A percentile compares a stretch with the other conserved stretches of the same genome.
These are phyloP conservation scores for Kwoniella dejecticola DNA, from an alignment of 768 basidiomycete genomes.

Conservation along the genomic window DNA sequence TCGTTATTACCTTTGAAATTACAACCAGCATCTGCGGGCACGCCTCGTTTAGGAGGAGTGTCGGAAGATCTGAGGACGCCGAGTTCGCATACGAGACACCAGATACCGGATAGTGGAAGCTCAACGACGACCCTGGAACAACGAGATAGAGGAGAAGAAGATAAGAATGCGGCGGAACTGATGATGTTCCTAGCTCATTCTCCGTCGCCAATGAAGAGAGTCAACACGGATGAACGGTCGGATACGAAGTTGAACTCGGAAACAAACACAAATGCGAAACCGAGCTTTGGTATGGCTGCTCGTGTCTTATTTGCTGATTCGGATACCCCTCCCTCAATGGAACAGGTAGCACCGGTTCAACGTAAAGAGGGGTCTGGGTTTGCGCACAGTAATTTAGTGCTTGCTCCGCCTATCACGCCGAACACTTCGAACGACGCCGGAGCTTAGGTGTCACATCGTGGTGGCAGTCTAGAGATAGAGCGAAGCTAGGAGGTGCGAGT, in stretches of 20 bases:
- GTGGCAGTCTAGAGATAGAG: too few species aligned
- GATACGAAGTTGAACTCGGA: too few species aligned
- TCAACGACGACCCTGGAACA: background rate
- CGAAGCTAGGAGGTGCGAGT: too few species aligned
- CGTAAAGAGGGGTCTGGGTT: conserved; percentile 6
- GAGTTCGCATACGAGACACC: conserved; percentile 16
- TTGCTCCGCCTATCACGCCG: conserved; percentile 45
- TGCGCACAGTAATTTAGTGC: conserved; percentile 36
- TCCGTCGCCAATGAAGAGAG: conserved; percentile 38
- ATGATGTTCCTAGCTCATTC: conserved; percentile 55
- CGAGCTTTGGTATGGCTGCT: conserved; percentile 30
- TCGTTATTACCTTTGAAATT: conserved; percentile 11
- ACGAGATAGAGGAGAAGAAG: conserved; percentile 34
- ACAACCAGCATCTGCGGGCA: conserved; percentile 7
- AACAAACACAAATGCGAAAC: too few species aligned
- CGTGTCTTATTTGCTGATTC: conserved; percentile 47
- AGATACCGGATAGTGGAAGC: conserved; percentile 12
- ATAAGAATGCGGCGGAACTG: conserved; percentile 52
- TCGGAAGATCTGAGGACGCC: conserved; percentile 18
- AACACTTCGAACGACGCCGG: background rate
- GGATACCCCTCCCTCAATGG: background rate
- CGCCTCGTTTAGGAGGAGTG: conserved; percentile 2
- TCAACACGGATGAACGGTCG: background rate
- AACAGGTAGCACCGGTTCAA: background rate
- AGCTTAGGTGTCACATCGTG: too few species aligned